Percentiles rank a stretch among this genome's conserved stretches.
These are phyloP conservation scores for Sugiyamaella paludigena DNA, from an alignment of 1,139 yeast genomes.

Conservation along the genomic window DNA sequence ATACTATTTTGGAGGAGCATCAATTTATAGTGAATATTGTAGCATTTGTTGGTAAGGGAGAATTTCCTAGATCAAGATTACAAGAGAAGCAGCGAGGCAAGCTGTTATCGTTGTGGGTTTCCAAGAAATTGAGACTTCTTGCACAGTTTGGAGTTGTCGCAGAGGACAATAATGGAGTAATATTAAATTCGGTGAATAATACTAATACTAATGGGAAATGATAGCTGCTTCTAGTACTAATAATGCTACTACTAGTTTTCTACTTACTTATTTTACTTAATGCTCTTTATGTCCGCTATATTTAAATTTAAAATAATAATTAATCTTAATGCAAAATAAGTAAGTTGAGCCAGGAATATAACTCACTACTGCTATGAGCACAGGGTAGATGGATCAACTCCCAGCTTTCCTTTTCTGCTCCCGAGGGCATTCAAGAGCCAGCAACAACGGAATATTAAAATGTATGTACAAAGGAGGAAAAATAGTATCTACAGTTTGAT, in stretches of 20 bases:
- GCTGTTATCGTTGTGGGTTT: conserved; percentile 56
- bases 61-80: conserved; percentile 64
- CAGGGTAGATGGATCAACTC: too few species aligned
- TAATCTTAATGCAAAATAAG: too few species aligned
- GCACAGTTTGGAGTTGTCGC: conserved; percentile 38
- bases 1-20: conserved; percentile 75
- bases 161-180: conserved; percentile 2
- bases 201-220: not conserved
- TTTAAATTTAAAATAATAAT: too few species aligned
- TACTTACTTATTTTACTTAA: too few species aligned
- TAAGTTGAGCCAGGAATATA: too few species aligned
- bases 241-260: not conserved
- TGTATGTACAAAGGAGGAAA: not conserved
- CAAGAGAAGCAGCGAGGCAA: conserved; percentile 76
- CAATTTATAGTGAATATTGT: conserved; percentile 84
- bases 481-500: not conserved
- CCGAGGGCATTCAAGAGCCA: too few species aligned
- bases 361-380: too few species aligned
- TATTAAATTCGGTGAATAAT: too few species aligned
- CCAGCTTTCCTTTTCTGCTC: too few species aligned
- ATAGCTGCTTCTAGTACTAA: not conserved
- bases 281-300: too few species aligned
- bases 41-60: conserved; percentile 67
- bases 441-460: not conserved
- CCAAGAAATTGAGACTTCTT: conserved; percentile 42